Conservation (phyloP, 495 filamentous ascomycete species). For the Xylaria acuta region DNA sequence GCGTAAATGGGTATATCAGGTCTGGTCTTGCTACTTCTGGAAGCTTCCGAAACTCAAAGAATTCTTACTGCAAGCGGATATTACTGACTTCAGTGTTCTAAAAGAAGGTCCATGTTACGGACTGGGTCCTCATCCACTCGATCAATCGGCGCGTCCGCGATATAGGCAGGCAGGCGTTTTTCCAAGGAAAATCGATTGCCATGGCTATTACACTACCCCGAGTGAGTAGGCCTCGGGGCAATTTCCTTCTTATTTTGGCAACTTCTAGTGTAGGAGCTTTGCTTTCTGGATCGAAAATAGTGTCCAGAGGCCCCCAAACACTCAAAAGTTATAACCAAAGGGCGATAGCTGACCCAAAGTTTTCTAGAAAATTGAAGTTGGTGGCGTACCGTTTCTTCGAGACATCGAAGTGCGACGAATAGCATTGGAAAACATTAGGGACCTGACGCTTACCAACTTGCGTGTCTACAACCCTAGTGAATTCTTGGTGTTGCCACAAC, state of each 20-base stretch:
- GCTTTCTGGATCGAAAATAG: neutral
- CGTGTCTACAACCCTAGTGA: neutral
- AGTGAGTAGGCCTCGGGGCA: neutral
- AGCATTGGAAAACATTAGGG: neutral
- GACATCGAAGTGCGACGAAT: neutral
- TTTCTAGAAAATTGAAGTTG: neutral
- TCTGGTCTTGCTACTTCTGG: no score
- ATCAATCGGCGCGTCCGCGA: neutral
- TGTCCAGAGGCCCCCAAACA: neutral
- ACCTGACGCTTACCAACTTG: neutral
- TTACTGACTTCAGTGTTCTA: neutral
- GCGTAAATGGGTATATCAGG: no score
- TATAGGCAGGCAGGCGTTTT: neutral
- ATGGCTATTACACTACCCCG: neutral
- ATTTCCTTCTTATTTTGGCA: neutral
- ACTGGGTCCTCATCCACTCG: slow-evolving; percentile 9
- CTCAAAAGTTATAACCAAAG: neutral
- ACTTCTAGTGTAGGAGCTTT: neutral
- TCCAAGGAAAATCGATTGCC: neutral
- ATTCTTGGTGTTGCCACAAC: neutral
- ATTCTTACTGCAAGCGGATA: neutral
- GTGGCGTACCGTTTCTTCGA: neutral
- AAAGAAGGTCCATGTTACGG: neutral
- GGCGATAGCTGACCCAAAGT: neutral
- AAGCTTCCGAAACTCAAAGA: neutral